Evolutionary conservation across 176 grass and related monocot genomes (phyloP).

Genomic region (Eragrostis curvula): DNA sequence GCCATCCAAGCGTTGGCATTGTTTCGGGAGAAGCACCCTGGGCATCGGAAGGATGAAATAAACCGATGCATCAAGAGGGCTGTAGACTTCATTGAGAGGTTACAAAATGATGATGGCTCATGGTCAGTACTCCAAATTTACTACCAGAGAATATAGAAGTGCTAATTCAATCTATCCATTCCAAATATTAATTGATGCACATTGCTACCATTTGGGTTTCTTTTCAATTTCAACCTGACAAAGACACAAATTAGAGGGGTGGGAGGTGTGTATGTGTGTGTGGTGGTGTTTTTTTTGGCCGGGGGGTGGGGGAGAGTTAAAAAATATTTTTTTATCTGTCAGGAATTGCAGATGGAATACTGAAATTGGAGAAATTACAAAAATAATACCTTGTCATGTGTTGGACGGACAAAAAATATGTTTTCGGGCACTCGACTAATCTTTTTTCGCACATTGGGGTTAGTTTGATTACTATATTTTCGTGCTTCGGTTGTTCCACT

Average conservation of each 20-base stretch:
- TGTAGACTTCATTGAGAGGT: conserved; percentile 56
- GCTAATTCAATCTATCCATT: conserved; percentile 11
- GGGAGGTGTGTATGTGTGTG: too few species aligned
- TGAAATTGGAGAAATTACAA: too few species aligned
- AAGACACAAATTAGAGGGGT: conserved; percentile 9
- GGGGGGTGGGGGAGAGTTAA: too few species aligned
- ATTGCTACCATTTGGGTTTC: neutral
- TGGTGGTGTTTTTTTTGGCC: too few species aligned
- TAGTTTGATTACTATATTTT: too few species aligned
- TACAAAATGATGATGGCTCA: conserved; percentile 76
- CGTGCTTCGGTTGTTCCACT: too few species aligned
- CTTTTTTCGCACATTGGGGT: too few species aligned
- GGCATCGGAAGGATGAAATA: conserved; percentile 62
- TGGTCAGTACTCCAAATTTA: conserved; percentile 52
- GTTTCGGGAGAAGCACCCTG: conserved; percentile 58
- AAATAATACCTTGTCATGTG: too few species aligned
- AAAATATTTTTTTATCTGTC: too few species aligned
- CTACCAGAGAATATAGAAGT: conserved; percentile 8
- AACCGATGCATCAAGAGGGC: conserved; percentile 56
- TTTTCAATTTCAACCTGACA: conserved; percentile 2
- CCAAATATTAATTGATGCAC: neutral
- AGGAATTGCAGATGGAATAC: too few species aligned
- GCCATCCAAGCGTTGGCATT: conserved; percentile 60
- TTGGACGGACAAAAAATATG: too few species aligned
- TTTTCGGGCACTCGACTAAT: too few species aligned